These are phyloP conservation scores for Phytophthora idaei DNA, from an alignment of 352 stramenopile species.

Conservation along the genomic window DNA sequence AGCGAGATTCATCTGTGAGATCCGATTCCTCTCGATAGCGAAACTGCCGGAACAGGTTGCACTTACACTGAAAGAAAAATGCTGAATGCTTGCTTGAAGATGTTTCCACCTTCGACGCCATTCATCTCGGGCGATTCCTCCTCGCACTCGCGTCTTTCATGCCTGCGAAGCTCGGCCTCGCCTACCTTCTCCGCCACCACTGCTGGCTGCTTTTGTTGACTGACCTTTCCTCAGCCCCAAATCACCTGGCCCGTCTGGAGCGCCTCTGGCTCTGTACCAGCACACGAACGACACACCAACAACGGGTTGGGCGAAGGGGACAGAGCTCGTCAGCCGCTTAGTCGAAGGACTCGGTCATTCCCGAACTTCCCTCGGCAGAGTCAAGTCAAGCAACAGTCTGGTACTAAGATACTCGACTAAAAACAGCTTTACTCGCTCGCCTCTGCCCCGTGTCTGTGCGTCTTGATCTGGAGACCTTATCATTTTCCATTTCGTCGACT, in stretches of 20 bases:
- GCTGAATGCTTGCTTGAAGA: neutral
- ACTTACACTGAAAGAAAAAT: neutral
- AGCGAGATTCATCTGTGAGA: neutral
- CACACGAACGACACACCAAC: slow-evolving; percentile 27
- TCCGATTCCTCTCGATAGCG: slow-evolving; percentile 1
- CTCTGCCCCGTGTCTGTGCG: slow-evolving; percentile 1
- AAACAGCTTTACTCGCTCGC: slow-evolving; percentile 20
- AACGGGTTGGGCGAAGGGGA: neutral
- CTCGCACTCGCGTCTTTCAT: neutral
- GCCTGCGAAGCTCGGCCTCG: neutral
- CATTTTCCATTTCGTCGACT: slow-evolving; percentile 7
- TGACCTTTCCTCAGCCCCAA: slow-evolving; percentile 7
- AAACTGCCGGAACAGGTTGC: neutral
- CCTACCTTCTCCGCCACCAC: neutral
- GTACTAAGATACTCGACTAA: slow-evolving; percentile 7
- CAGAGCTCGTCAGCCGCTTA: slow-evolving; percentile 13
- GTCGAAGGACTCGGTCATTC: slow-evolving; percentile 33
- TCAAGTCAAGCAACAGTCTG: slow-evolving; percentile 19
- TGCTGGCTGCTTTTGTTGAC: slow-evolving; percentile 8
- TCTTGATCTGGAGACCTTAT: slow-evolving; percentile 10
- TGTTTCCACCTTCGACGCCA: slow-evolving; percentile 1
- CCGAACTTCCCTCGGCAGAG: slow-evolving; percentile 22
- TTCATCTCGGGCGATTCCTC: neutral
- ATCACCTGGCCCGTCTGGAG: slow-evolving; percentile 17
- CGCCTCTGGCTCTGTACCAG: slow-evolving; percentile 14